Percentiles rank a stretch among this genome's conserved stretches.
Evolutionary conservation across 495 filamentous ascomycete genomes (phyloP).

Genomic region (Xylona heveae): DNA sequence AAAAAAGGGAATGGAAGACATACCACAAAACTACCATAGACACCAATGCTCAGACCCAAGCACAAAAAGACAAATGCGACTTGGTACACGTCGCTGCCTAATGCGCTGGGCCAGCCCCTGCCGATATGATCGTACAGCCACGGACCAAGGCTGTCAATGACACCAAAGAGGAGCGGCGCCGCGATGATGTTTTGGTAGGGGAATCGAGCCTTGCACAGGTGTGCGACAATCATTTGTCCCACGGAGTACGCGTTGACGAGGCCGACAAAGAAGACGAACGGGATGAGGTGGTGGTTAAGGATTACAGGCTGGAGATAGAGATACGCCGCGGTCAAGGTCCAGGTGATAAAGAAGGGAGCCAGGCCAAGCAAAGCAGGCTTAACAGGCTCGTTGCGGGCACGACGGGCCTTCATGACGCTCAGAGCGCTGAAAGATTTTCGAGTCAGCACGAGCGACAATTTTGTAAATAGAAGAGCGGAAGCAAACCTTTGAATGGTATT

Average conservation of each 20-base stretch:
- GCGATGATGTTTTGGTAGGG: conserved; percentile 63
- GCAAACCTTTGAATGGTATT: conserved; percentile 46
- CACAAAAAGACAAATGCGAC: conserved; percentile 71
- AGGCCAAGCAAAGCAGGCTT: conserved; percentile 60
- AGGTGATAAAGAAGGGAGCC: conserved; percentile 51
- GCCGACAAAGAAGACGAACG: conserved; percentile 71
- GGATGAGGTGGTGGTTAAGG: conserved; percentile 58
- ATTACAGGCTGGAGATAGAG: conserved; percentile 68
- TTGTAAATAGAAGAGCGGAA: neutral
- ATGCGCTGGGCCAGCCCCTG: conserved; percentile 50
- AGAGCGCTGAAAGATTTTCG: conserved; percentile 29
- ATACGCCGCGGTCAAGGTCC: conserved; percentile 55
- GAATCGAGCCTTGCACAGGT: conserved; percentile 66
- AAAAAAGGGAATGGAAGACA: conserved; percentile 9
- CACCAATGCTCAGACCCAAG: conserved; percentile 56
- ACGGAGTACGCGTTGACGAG: conserved; percentile 85
- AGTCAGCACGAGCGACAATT: neutral
- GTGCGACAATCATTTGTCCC: conserved; percentile 83
- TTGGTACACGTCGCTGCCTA: conserved; percentile 57
- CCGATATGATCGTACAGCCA: conserved; percentile 32
- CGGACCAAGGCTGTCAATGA: conserved; percentile 60
- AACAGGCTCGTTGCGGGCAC: conserved; percentile 44
- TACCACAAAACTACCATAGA: conserved; percentile 90
- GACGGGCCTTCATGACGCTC: conserved; percentile 67
- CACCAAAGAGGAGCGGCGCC: conserved; percentile 42